Evolutionary conservation across 2,329 filamentous ascomycete genomes (phyloP), one percentile per base, ranked within the genome.

Genomic region (Paecilomyces variotii): DNA sequence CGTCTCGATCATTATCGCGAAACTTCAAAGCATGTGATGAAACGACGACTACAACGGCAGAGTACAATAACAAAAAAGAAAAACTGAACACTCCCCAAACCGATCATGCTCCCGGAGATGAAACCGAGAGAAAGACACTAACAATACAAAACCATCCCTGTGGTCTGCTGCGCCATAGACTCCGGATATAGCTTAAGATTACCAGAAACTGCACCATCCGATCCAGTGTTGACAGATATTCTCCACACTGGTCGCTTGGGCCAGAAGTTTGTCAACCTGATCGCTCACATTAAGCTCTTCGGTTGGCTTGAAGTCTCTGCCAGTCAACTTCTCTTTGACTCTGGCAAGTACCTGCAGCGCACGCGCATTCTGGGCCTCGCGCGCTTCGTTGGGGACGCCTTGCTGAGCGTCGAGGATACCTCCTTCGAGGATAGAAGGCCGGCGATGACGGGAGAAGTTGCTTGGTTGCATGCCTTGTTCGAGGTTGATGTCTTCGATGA

Each of bases 181-280:
- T 65, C 65, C 61, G 56, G 54, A 60, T 6, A 55, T 25, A 60
- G 59, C 30, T 9, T 57, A 50, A 55, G 53, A 62, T 69, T 76
- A 97, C 93, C 93, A 97, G 82, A 97, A 97, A 76, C 90, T 95
- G 77, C 93, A 97, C 93, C 93, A 97, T 63, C 94, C 94, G 67
- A 97, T 96, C 74, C 97, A 99, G 79, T 97, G 94, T 80, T 97
- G 94, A 73, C 94, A 99, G 61, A 99, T 79, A 73, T 97, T 97
- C 82, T 97, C 94, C 67, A 97, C 80, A 70, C 94, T 97, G 5
- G 94, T 99, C 25, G 94, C 94, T 79, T 99, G 93, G 61, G 89
- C 87, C 67, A 99, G 89, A 68, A 99, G 79, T 74, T 95, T 93
- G 75, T 96, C 93, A 4, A 99, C 95, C 77, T 99, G 94, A 61